These are phyloP conservation scores for Colletotrichum paranaense DNA, from an alignment of 2,329 filamentous ascomycete genomes.

Conservation along the genomic window DNA sequence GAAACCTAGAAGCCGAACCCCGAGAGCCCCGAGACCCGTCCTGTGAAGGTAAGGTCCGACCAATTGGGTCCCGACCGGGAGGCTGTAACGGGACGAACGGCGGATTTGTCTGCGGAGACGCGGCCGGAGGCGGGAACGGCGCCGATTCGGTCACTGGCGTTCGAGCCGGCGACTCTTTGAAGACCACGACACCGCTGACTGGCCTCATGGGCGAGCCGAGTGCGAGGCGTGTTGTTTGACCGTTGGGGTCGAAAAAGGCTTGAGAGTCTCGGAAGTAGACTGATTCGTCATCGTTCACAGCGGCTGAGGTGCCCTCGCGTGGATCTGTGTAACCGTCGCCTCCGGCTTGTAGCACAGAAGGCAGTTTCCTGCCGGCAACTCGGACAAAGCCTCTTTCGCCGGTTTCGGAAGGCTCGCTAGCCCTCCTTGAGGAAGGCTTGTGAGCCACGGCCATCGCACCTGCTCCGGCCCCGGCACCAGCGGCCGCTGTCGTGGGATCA, in stretches of 20 bases:
- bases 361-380: conserved; percentile 73
- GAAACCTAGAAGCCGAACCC: conserved; percentile 52
- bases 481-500: conserved; percentile 9
- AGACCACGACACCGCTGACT: conserved; percentile 69
- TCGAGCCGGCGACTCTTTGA: conserved; percentile 73
- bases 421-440: conserved; percentile 49
- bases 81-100: conserved; percentile 39
- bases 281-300: conserved; percentile 52
- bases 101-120: conserved; percentile 40
- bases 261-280: conserved; percentile 66
- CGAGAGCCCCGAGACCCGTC: conserved; percentile 46
- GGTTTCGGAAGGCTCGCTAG: conserved; percentile 45
- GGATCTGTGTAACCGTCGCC: conserved; percentile 72
- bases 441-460: conserved; percentile 30
- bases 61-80: conserved; percentile 48
- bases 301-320: conserved; percentile 45
- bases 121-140: conserved; percentile 49
- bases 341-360: conserved; percentile 70
- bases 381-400: conserved; percentile 72
- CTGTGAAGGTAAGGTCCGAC: conserved; percentile 49
- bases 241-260: conserved; percentile 52
- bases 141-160: conserved; percentile 69
- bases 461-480: neutral
- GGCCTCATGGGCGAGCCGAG: conserved; percentile 70
- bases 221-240: conserved; percentile 53